Conservation (phyloP, 2,329 filamentous ascomycete genomes). For the Volutella citrinella region DNA sequence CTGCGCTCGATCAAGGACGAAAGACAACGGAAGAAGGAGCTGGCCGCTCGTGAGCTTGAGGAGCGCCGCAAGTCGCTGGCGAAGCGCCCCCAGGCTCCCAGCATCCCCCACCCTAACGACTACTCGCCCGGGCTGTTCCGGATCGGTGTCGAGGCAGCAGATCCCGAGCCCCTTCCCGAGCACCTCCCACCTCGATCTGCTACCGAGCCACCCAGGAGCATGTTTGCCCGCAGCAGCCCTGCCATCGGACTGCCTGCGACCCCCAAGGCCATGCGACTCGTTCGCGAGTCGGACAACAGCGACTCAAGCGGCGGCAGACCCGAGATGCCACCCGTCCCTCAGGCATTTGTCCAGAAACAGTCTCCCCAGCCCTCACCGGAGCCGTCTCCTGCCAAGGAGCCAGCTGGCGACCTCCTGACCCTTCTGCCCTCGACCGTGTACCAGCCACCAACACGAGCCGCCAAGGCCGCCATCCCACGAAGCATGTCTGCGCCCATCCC, state of each 20-base stretch:
- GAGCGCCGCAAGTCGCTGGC: conserved; percentile 82
- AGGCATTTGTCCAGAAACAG: conserved; percentile 42
- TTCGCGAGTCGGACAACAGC: conserved; percentile 59
- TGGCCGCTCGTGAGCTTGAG: conserved; percentile 81
- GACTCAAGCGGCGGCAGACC: conserved; percentile 43
- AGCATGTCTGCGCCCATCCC: conserved; percentile 60
- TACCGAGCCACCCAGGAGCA: conserved; percentile 56
- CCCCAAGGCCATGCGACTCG: conserved; percentile 84
- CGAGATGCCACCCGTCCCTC: conserved; percentile 53
- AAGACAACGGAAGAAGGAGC: conserved; percentile 65
- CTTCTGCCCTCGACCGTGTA: conserved; percentile 59
- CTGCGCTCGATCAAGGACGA: conserved; percentile 57
- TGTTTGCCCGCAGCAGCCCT: conserved; percentile 46
- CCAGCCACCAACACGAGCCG: conserved; percentile 48
- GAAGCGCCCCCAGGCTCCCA: conserved; percentile 72
- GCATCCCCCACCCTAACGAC: conserved; percentile 71
- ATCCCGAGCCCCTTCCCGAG: conserved; percentile 37
- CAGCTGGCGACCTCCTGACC: conserved; percentile 36
- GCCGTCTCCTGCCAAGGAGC: conserved; percentile 28
- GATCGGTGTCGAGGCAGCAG: conserved; percentile 40
- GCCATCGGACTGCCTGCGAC: conserved; percentile 83
- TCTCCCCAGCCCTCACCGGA: conserved; percentile 38
- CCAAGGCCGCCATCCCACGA: conserved; percentile 51
- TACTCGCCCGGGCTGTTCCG: conserved; percentile 31
- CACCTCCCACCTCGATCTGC: conserved; percentile 59